Evolutionary conservation across 768 basidiomycete species (phyloP).

Genomic region (Sporobolomyces phaffii): DNA sequence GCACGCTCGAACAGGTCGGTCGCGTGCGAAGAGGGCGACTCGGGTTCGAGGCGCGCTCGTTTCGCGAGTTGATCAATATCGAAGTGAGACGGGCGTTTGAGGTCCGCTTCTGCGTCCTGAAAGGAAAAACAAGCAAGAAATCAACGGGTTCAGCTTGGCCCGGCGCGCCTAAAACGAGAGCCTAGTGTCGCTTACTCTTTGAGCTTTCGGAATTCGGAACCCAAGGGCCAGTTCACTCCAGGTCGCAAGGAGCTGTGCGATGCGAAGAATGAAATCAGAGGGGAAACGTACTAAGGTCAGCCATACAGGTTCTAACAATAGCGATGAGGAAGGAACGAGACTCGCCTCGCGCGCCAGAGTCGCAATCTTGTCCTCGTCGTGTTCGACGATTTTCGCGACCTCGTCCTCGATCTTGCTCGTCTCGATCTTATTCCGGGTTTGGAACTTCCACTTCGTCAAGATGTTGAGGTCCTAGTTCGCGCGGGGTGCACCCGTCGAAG

Average conservation of each 20-base stretch:
- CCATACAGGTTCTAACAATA: too few species aligned
- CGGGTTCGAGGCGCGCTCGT: slow-evolving; percentile 23
- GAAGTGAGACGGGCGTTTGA: slow-evolving; percentile 28
- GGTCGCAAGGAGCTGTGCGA: slow-evolving; percentile 64
- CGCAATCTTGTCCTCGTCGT: slow-evolving; percentile 44
- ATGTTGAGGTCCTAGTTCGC: slow-evolving; percentile 52
- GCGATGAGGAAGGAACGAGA: neutral
- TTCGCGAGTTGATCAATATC: slow-evolving; percentile 28
- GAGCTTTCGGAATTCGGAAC: slow-evolving; percentile 73
- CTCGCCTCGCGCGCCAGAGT: slow-evolving; percentile 60
- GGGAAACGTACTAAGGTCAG: too few species aligned
- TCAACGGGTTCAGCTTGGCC: too few species aligned
- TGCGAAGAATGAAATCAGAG: too few species aligned
- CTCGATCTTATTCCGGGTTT: slow-evolving; percentile 84
- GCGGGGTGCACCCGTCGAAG: too few species aligned
- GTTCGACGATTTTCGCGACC: slow-evolving; percentile 14
- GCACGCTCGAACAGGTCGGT: slow-evolving; percentile 6
- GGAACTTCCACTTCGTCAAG: slow-evolving; percentile 62
- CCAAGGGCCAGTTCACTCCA: slow-evolving; percentile 74
- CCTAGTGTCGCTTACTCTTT: slow-evolving; percentile 5
- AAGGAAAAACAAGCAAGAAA: too few species aligned
- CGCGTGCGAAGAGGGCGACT: neutral
- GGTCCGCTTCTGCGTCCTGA: slow-evolving; percentile 25
- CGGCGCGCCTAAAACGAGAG: too few species aligned
- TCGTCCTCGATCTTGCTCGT: slow-evolving; percentile 61